phyloP scores from a whole-genome alignment of 2,329 filamentous ascomycete species.

The Aureobasidium sp. region DNA sequence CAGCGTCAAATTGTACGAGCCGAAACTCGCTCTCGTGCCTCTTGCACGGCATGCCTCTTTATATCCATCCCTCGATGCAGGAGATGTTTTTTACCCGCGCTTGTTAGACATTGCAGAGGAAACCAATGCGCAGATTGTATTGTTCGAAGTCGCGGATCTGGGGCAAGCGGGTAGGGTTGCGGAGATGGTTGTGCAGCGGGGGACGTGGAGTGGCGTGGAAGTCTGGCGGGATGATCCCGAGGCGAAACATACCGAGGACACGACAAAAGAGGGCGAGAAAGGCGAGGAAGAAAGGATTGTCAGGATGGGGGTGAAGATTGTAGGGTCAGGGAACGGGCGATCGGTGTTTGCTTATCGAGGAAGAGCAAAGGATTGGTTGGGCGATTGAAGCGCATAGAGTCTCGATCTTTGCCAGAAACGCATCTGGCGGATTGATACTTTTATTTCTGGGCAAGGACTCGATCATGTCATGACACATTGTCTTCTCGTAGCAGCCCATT shows the following conservation, averaged over 20 bases:
- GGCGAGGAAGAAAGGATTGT: too few relatives aligned
- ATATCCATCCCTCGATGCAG: conserved; percentile 20
- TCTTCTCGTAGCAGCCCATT: not conserved
- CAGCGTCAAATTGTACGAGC: conserved; percentile 78
- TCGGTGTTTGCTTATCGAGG: conserved; percentile 38
- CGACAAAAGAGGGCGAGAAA: too few relatives aligned
- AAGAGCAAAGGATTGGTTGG: conserved; percentile 18
- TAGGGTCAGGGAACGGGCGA: conserved; percentile 37
- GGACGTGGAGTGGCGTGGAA: conserved; percentile 44
- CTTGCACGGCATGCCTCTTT: conserved; percentile 27
- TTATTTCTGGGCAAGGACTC: too few relatives aligned
- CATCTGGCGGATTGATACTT: too few relatives aligned
- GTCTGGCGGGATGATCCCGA: conserved; percentile 66
- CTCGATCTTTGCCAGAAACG: too few relatives aligned
- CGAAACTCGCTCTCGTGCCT: conserved; percentile 68
- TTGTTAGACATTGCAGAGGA: conserved; percentile 50
- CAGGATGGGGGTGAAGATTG: conserved; percentile 27
- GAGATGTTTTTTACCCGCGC: conserved; percentile 61
- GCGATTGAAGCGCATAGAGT: too few relatives aligned
- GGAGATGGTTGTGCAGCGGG: conserved; percentile 36
- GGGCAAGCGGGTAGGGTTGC: conserved; percentile 61
- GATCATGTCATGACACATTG: not conserved
- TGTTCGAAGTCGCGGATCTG: conserved; percentile 67
- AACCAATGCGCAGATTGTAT: conserved; percentile 48
- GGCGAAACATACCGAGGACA: not conserved